These are phyloP conservation scores for Isatis lusitanica DNA, from an alignment of 441 rosid genomes.

Conservation along the genomic window DNA sequence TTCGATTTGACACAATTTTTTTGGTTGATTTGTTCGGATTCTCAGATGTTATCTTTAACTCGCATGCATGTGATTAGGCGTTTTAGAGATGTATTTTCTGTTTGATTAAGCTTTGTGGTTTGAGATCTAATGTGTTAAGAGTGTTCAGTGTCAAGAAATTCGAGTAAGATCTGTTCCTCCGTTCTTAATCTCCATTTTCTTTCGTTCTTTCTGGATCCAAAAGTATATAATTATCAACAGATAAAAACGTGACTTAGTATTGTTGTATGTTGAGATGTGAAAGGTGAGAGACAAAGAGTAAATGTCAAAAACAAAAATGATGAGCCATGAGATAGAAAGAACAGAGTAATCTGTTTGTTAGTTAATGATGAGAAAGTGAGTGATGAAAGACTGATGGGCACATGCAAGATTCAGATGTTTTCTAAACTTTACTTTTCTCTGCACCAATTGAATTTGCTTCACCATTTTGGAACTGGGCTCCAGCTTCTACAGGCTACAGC, in stretches of 20 bases:
- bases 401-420: conserved; percentile 40
- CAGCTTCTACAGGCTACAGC: conserved; percentile 18
- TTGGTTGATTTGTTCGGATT: conserved; percentile 16
- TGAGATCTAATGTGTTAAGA: conserved; percentile 7
- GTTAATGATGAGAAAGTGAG: conserved; percentile 36
- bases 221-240: background rate
- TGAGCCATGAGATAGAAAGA: conserved; percentile 21
- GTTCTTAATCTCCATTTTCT: background rate
- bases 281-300: conserved; percentile 21
- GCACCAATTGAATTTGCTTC: conserved; percentile 37
- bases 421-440: conserved; percentile 9
- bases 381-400: conserved; percentile 39
- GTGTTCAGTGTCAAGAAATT: conserved; percentile 3
- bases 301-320: conserved; percentile 34
- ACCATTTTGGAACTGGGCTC: conserved; percentile 29
- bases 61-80: conserved; percentile 30
- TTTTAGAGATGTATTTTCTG: conserved; percentile 17
- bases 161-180: conserved; percentile 4
- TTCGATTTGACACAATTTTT: background rate
- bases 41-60: background rate
- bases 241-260: conserved; percentile 4
- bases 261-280: conserved; percentile 25
- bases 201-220: background rate
- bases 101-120: background rate
- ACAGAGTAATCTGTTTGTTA: conserved; percentile 28